phyloP scores from a whole-genome alignment of 306 rosid genomes.

The Quercus engelmannii region DNA sequence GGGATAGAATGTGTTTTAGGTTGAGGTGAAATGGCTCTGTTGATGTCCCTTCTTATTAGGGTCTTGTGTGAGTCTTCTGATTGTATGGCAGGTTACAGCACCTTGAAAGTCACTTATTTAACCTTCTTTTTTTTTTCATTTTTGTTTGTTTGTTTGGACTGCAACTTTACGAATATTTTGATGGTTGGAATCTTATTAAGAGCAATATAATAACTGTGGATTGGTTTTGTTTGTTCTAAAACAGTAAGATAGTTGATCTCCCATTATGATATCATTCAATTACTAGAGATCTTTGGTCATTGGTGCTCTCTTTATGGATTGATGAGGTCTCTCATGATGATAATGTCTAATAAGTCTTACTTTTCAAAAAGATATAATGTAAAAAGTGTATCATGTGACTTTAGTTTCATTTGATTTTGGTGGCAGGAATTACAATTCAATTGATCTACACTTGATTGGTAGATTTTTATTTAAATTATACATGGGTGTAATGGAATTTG shows the following conservation, averaged over 20 bases:
- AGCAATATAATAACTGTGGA: background rate
- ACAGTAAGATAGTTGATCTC: background rate
- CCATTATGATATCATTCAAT: too few relatives aligned
- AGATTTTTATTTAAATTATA: too few relatives aligned
- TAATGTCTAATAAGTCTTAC: background rate
- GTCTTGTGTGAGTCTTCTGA: background rate
- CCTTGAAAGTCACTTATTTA: background rate
- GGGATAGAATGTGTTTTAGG: background rate
- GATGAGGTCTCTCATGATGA: background rate
- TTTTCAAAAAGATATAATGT: background rate
- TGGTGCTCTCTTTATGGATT: background rate
- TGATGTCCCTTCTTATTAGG: background rate
- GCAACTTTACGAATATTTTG: background rate
- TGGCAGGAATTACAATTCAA: too few relatives aligned
- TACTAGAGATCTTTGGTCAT: background rate
- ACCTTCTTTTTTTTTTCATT: too few relatives aligned
- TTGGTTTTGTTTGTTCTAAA: background rate
- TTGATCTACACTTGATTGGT: too few relatives aligned
- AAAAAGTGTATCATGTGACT: background rate
- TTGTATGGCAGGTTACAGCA: background rate
- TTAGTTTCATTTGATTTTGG: background rate
- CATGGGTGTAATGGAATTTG: too few relatives aligned
- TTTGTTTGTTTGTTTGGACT: background rate
- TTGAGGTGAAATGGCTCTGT: background rate
- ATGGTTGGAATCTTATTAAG: background rate